These are phyloP conservation scores for Auxenochlorella pyrenoidosa DNA, from an alignment of 139 green algal genomes.

Conservation along the genomic window DNA sequence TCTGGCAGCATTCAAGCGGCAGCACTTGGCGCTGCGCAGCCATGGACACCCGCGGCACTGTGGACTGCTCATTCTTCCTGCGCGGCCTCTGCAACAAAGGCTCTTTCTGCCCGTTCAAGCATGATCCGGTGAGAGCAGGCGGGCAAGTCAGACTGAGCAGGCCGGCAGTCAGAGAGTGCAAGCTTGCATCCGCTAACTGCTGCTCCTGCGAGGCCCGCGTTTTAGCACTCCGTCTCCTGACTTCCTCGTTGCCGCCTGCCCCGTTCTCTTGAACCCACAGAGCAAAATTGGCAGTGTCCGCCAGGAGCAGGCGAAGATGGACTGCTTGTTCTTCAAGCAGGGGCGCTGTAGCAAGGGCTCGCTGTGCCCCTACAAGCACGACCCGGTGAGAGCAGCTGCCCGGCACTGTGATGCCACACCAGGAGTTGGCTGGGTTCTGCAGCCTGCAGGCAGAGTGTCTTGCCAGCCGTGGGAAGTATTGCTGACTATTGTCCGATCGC, in stretches of 20 bases:
- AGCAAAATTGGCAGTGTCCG: constrained; percentile 9
- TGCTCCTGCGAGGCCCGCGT: background rate
- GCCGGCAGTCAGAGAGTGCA: background rate
- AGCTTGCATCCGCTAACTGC: background rate
- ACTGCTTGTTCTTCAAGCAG: constrained; percentile 33
- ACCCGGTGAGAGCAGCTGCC: constrained; percentile 3
- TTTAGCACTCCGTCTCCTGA: background rate
- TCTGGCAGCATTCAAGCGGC: background rate
- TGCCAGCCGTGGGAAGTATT: too few relatives aligned
- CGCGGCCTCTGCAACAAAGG: constrained; percentile 38
- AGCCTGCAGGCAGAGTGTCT: background rate
- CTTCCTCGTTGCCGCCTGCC: background rate
- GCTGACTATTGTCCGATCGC: background rate
- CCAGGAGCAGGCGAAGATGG: constrained; percentile 17
- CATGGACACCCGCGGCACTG: constrained; percentile 20
- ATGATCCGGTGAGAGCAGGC: constrained; percentile 32
- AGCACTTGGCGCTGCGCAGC: background rate
- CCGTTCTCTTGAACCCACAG: background rate
- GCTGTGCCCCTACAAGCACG: constrained; percentile 41
- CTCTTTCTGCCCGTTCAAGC: constrained; percentile 35
- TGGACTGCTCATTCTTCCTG: constrained; percentile 39
- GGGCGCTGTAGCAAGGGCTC: constrained; percentile 32
- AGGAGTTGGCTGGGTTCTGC: too few relatives aligned
- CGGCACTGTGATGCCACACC: background rate
- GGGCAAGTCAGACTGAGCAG: background rate